Conservation (phyloP, 1,284 basidiomycete species). For the Trichosporon ovoides region DNA sequence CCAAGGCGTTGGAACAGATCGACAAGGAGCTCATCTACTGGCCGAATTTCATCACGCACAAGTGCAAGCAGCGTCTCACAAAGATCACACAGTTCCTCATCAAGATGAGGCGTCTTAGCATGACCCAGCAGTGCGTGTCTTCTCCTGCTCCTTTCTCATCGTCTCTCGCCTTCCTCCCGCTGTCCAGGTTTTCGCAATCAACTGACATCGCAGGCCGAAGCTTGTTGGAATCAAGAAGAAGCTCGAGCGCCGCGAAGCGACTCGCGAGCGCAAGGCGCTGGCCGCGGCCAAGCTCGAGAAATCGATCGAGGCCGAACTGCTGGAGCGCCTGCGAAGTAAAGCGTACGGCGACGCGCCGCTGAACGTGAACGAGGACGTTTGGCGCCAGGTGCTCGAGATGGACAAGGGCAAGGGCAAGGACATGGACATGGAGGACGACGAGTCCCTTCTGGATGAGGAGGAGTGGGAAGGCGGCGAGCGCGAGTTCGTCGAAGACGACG, state of each 20-base stretch:
- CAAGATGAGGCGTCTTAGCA: constrained; percentile 86
- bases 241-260: constrained; percentile 86
- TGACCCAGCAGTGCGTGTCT: constrained; percentile 73
- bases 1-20: constrained; percentile 93
- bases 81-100: constrained; percentile 99
- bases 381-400: constrained; percentile 80
- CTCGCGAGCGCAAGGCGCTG: constrained; percentile 90
- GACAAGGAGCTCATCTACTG: constrained; percentile 93
- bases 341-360: constrained; percentile 96
- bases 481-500: constrained; percentile 75
- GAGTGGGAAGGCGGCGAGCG: constrained; percentile 54
- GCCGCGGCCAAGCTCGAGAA: constrained; percentile 90
- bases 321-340: constrained; percentile 90
- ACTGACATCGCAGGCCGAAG: constrained; percentile 62
- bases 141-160: neutral
- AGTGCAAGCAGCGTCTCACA: constrained; percentile 97
- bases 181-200: neutral
- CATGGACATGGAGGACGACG: constrained; percentile 55
- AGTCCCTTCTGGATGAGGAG: constrained; percentile 56
- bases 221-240: constrained; percentile 96
- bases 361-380: constrained; percentile 97
- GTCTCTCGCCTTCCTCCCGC: constrained; percentile 1
- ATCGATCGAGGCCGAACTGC: constrained; percentile 91
- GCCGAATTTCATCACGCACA: constrained; percentile 96
- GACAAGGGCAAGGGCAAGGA: constrained; percentile 55